Conservation (phyloP, 345 rosid species). For the Psidium guajava region DNA sequence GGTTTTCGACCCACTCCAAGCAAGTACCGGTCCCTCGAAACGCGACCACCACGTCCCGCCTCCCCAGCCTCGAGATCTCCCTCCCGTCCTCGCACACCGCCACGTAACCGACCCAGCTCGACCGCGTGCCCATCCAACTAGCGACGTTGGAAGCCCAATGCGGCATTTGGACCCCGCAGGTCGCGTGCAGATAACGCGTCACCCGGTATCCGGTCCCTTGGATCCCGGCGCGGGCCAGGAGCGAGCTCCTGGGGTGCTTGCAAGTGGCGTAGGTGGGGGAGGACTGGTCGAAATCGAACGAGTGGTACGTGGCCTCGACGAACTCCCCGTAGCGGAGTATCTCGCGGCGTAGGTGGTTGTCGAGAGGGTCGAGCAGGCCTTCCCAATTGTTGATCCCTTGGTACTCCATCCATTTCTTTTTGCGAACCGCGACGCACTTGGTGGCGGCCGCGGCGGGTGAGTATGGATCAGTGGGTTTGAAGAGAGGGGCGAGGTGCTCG, state of each 20-base stretch:
- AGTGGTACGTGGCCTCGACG: constrained; percentile 5
- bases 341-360: not conserved
- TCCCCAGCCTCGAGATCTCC: constrained; percentile 8
- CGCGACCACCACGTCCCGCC: constrained; percentile 12
- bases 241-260: not conserved
- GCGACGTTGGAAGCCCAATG: not conserved
- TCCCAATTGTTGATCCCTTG: constrained; percentile 8
- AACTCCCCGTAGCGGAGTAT: constrained; percentile 9
- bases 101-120: constrained; percentile 11
- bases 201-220: constrained; percentile 3
- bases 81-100: constrained; percentile 4
- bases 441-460: not conserved
- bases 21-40: constrained; percentile 9
- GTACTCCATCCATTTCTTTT: constrained; percentile 6
- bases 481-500: not conserved
- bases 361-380: constrained; percentile 8
- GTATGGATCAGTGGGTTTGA: not conserved
- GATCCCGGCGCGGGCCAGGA: not conserved
- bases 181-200: constrained; percentile 3
- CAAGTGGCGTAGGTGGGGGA: not conserved
- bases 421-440: not conserved
- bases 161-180: constrained; percentile 5
- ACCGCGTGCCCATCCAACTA: not conserved
- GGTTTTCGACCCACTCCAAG: constrained; percentile 11
- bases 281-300: constrained; percentile 4